Percentiles rank a stretch among this genome's conserved stretches.
These are phyloP conservation scores for Penicillium sp. DNA, from an alignment of 2,329 filamentous ascomycete genomes.

Conservation along the genomic window DNA sequence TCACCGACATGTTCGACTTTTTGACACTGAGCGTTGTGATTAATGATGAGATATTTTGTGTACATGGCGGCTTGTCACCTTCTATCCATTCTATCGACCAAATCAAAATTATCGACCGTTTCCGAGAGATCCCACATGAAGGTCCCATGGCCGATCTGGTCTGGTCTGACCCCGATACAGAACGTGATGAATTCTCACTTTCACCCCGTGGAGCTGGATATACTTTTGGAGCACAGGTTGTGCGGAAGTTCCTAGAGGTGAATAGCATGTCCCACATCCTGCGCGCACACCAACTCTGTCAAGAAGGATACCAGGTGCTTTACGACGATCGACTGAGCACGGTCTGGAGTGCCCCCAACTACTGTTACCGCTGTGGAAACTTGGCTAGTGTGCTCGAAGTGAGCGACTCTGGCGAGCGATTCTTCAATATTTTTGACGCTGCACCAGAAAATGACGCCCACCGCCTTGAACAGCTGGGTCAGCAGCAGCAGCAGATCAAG, in stretches of 20 bases:
- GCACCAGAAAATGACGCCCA: conserved; percentile 86
- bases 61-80: conserved; percentile 82
- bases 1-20: conserved; percentile 99
- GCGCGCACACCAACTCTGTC: conserved; percentile 94
- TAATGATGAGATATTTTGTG: conserved; percentile 97
- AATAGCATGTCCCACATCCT: conserved; percentile 97
- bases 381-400: conserved; percentile 96
- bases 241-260: conserved; percentile 94
- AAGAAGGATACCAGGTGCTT: conserved; percentile 93
- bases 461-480: conserved; percentile 67
- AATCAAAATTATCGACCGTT: conserved; percentile 98
- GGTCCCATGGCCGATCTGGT: conserved; percentile 99
- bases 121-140: conserved; percentile 96
- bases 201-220: conserved; percentile 91
- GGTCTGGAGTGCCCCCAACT: conserved; percentile 96
- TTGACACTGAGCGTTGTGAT: conserved; percentile 94
- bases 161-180: conserved; percentile 96
- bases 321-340: conserved; percentile 92
- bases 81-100: conserved; percentile 98
- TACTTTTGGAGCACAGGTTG: conserved; percentile 93
- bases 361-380: conserved; percentile 92
- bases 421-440: conserved; percentile 96
- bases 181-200: conserved; percentile 91
- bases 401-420: conserved; percentile 80
- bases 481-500: conserved; percentile 52